Percentiles rank a stretch among this genome's conserved stretches.
These are phyloP conservation scores for Hirschfeldia incana DNA, from an alignment of 345 rosid genomes.

Conservation along the genomic window DNA sequence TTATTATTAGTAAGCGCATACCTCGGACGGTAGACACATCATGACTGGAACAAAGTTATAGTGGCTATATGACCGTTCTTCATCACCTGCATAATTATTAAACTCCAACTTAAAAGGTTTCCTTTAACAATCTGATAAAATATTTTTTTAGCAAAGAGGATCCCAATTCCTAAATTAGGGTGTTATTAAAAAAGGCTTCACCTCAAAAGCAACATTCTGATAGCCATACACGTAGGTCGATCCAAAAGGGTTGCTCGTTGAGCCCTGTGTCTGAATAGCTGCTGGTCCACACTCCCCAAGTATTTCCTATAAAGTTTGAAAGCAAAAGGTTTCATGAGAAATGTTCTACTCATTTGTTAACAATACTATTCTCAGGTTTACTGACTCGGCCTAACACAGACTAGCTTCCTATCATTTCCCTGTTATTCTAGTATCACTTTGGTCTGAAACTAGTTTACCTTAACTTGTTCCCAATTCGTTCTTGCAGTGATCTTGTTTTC, in stretches of 20 bases:
- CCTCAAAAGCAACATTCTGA: slow-evolving; percentile 96
- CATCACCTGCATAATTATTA: slow-evolving; percentile 72
- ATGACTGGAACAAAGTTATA: slow-evolving; percentile 82
- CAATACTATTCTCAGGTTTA: background rate
- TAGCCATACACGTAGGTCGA: slow-evolving; percentile 95
- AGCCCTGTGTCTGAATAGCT: slow-evolving; percentile 96
- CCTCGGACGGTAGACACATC: slow-evolving; percentile 35
- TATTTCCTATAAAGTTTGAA: slow-evolving; percentile 55
- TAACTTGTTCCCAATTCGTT: slow-evolving; percentile 96
- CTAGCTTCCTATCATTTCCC: slow-evolving; percentile 22
- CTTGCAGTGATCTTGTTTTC: slow-evolving; percentile 73
- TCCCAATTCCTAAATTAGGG: background rate
- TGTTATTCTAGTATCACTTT: background rate
- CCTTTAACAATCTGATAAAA: background rate
- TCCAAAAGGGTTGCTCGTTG: slow-evolving; percentile 93
- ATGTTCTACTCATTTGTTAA: background rate
- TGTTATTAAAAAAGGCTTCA: slow-evolving; percentile 21
- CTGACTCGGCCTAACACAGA: background rate
- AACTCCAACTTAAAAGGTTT: background rate
- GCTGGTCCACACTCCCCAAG: slow-evolving; percentile 98
- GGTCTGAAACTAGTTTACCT: slow-evolving; percentile 52
- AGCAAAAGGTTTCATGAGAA: slow-evolving; percentile 5
- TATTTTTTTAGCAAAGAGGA: background rate
- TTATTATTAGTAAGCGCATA: background rate
- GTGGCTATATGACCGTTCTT: slow-evolving; percentile 92